Base-by-base conservation (phyloP, 2,329 filamentous ascomycete species). In the Cladosporium austrohemisphaericum region DNA sequence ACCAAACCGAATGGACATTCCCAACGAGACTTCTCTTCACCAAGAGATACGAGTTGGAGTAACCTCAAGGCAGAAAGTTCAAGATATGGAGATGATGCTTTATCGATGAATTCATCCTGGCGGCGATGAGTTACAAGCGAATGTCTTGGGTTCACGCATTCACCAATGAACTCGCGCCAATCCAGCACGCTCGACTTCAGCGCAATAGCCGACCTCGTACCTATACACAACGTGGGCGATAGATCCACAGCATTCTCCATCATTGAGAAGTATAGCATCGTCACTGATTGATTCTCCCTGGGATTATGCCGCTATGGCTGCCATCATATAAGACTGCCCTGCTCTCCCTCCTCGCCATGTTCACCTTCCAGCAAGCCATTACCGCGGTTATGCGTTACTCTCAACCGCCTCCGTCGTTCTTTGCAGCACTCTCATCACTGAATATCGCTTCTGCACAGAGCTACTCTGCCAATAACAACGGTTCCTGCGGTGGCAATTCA, bases 371-470 rank as follows among this genome's bases (percentile, higher is more conserved):
- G 11, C 50, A 57, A 25, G 54, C 49, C 45, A 50, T 64, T 19
- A 57, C 57, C 9, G 46, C 52, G 32, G 60, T 62, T 49, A 65
- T 65, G 64, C 60, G 55, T 23, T 63, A 56, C 51, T 53, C 57
- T 6, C 48, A 58, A 20, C 32, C 47, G 11, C 31, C 52, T 8
- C 56, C 59, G 5, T 36, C 55, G 10, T 41, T 65, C 7, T 51
- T 61, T 31, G 52, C 56, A n/a, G 45, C 18, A 16, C 51, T 49
- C 20, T 51, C 49, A 11, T 33, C 33, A 48, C 26, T 51, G 9
- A 20, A 26, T 48, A 8, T 41, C 16, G 38, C 26, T 3, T 28
- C 43, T 13, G 49, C 36, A 2, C 16, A 36, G 3, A 31, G 13
- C 11, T 23, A n/a, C 8, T 3, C 49, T 40, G 51, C 31, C 8